Evolutionary conservation across 1,284 basidiomycete species (phyloP).

Genomic region (Fomitopsis schrenkii): DNA sequence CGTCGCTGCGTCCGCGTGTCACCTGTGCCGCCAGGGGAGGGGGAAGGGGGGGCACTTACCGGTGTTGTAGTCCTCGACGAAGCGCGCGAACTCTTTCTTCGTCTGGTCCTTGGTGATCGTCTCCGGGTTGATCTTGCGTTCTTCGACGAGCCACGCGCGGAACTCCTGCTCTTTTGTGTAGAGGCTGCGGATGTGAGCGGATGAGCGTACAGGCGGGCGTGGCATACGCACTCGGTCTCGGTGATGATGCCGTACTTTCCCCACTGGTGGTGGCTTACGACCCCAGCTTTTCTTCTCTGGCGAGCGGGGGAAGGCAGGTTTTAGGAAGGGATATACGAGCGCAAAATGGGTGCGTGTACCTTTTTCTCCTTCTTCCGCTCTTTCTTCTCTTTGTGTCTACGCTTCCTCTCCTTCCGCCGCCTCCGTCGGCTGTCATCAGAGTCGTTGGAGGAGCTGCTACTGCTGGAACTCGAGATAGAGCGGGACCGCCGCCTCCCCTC

Average conservation of each 20-base stretch:
- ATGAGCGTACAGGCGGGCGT: neutral
- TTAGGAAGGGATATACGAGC: neutral
- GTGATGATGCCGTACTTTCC: slow-evolving; percentile 85
- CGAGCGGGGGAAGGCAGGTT: slow-evolving; percentile 1
- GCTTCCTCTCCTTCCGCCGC: slow-evolving; percentile 38
- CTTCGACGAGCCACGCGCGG: slow-evolving; percentile 86
- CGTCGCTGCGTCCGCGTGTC: slow-evolving; percentile 50
- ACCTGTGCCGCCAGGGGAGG: neutral
- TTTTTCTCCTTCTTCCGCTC: slow-evolving; percentile 68
- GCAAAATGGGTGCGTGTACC: slow-evolving; percentile 27
- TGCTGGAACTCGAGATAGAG: slow-evolving; percentile 20
- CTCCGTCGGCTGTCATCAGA: slow-evolving; percentile 38
- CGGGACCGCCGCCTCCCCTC: slow-evolving; percentile 31
- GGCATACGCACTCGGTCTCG: slow-evolving; percentile 68
- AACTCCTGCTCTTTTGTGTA: slow-evolving; percentile 82
- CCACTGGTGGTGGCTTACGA: slow-evolving; percentile 71
- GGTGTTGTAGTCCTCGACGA: slow-evolving; percentile 86
- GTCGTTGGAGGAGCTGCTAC: slow-evolving; percentile 32
- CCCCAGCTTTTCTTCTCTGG: slow-evolving; percentile 54
- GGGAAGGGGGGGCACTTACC: slow-evolving; percentile 37
- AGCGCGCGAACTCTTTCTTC: slow-evolving; percentile 78
- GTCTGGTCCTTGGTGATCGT: slow-evolving; percentile 78
- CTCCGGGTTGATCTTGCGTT: slow-evolving; percentile 85
- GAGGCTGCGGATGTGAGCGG: slow-evolving; percentile 42
- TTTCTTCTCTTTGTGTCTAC: slow-evolving; percentile 50